Conservation (phyloP, 2,329 filamentous ascomycete species). For the Diaporthe citrichinensis region DNA sequence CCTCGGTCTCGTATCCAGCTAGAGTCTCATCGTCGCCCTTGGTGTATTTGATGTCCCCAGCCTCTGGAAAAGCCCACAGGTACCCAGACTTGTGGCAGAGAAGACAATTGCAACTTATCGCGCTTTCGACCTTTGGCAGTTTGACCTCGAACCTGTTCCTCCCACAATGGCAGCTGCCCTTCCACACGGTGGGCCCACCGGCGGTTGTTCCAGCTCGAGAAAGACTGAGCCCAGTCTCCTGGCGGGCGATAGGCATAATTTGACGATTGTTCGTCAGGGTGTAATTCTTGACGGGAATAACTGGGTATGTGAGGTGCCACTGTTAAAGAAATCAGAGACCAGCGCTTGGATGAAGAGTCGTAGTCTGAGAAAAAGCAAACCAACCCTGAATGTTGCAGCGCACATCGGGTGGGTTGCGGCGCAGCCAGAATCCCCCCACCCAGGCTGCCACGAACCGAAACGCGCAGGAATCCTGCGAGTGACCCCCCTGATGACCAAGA, state of each 20-base stretch:
- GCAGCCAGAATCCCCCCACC: not conserved
- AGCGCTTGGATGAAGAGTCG: not conserved
- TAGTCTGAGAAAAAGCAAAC: not conserved
- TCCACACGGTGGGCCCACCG: conserved; percentile 15
- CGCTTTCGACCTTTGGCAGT: conserved; percentile 37
- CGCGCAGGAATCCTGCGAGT: conserved; percentile 7
- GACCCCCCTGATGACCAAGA: conserved; percentile 3
- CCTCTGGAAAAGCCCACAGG: conserved; percentile 45
- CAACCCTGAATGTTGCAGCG: not conserved
- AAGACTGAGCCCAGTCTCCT: conserved; percentile 38
- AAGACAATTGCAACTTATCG: conserved; percentile 46
- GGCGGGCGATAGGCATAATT: conserved; percentile 34
- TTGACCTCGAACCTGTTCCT: conserved; percentile 47
- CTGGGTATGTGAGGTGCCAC: not conserved
- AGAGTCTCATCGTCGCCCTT: conserved; percentile 33
- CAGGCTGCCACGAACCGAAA: conserved; percentile 11
- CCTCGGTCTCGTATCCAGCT: conserved; percentile 35
- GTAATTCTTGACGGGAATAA: no score
- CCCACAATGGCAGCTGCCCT: conserved; percentile 51
- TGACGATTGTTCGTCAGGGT: not conserved
- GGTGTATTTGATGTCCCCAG: conserved; percentile 34
- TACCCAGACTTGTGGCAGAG: conserved; percentile 51
- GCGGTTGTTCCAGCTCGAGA: not conserved
- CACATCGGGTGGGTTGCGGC: conserved; percentile 8
- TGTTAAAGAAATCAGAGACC: not conserved